Percentiles rank a stretch among this genome's conserved stretches.
Conservation (phyloP, 139 green algal species). For the Picocystis salinarum region DNA sequence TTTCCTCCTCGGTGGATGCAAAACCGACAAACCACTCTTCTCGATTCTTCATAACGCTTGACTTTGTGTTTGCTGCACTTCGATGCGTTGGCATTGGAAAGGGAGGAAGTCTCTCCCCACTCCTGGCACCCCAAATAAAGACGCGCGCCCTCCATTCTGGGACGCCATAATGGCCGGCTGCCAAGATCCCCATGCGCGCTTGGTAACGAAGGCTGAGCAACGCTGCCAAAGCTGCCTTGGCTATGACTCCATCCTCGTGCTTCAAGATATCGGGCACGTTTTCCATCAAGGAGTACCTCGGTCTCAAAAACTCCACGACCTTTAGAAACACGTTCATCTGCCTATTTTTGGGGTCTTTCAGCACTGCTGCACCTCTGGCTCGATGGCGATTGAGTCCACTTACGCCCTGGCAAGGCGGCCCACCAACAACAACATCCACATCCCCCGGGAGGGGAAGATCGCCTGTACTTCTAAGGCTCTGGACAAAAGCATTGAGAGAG, state of each 20-base stretch:
- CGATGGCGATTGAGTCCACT: constrained; percentile 54
- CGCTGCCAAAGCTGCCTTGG: constrained; percentile 29
- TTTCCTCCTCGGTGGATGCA: too few relatives aligned
- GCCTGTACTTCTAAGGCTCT: too few relatives aligned
- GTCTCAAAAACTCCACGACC: constrained; percentile 13
- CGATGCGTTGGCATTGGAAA: constrained; percentile 34
- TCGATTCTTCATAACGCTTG: too few relatives aligned
- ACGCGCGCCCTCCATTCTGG: constrained; percentile 25
- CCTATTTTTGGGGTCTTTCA: constrained; percentile 13
- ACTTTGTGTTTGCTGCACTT: too few relatives aligned
- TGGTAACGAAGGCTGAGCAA: constrained; percentile 38
- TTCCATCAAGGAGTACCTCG: constrained; percentile 16
- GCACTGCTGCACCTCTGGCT: too few relatives aligned
- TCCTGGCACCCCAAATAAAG: constrained; percentile 31
- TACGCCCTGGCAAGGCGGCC: constrained; percentile 57
- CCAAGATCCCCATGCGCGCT: constrained; percentile 26
- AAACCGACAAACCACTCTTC: too few relatives aligned
- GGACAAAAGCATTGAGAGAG: too few relatives aligned
- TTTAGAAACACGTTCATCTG: constrained; percentile 19
- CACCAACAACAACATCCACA: constrained; percentile 47
- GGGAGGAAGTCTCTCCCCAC: constrained; percentile 34
- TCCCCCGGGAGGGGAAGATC: constrained; percentile 35
- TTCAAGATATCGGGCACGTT: constrained; percentile 36
- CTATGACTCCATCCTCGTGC: constrained; percentile 36
- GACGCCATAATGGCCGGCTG: constrained; percentile 31